Evolutionary conservation across 2,329 filamentous ascomycete species (phyloP), one percentile per base, ranked within the genome.

Genomic region (Phialophora tarda): DNA sequence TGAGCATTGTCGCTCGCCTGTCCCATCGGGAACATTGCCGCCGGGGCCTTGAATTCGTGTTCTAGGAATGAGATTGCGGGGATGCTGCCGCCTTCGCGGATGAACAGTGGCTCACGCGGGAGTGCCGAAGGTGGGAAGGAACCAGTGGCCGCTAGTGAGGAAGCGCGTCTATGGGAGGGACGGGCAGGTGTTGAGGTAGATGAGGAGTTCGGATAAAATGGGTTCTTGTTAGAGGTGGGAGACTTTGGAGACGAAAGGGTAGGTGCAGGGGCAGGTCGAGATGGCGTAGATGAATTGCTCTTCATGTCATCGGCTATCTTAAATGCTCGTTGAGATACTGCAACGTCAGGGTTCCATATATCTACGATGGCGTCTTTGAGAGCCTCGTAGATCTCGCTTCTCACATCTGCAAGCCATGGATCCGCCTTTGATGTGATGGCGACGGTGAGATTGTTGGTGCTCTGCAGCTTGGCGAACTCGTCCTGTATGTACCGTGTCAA

Each of bases 1-100:
- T 99, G 95, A 21, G 94, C 95, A 59, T 89, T 89, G 75, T 99
- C 95, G 73, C 92, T 97, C 12, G 94, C 93, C 78, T 97, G 93
- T 0, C 96, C 96, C 74, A 93, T 97, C 0, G 95, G 96, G 38
- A 99, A 80, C 72, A 74, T 74, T 21, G 73, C 66, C 11, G 67
- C 69, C n/a, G 67, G 64, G 11, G 71, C 69, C 23, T 67, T 55
- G 50, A 71, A 72, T 44, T 73, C 71, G 47, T 69, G 53, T 64
- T 73, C 73, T n/a, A 76, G 61, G 75, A 98, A 98, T 5, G 95
- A 84, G 64, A 98, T 98, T 0, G 92, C 92, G 0, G 95, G 95
- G 72, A 99, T 99, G 0, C 91, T 96, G 4, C 95, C 95, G 12
- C 95, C 95, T 79, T 99, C 95, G 10, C 95, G 87, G 72, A 99